phyloP scores from a whole-genome alignment of 176 grass and related monocot genomes.

The Pharus latifolius region DNA sequence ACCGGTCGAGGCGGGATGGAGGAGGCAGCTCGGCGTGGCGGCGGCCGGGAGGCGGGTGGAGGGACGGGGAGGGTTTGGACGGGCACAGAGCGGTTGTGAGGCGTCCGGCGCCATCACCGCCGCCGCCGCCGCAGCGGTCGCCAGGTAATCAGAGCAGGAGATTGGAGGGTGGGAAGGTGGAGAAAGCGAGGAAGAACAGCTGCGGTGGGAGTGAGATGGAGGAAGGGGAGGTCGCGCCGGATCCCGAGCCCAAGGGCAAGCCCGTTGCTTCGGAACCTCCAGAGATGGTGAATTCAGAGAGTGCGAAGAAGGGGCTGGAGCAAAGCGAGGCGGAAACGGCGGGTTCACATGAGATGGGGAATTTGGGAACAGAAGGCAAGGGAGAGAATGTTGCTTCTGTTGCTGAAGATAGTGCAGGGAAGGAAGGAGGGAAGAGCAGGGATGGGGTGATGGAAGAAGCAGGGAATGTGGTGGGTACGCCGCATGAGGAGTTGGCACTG shows the following conservation, averaged over 20 bases:
- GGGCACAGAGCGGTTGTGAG: slow-evolving; percentile 14
- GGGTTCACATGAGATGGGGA: background rate
- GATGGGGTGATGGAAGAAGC: background rate
- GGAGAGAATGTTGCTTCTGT: background rate
- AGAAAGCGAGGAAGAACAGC: slow-evolving; percentile 28
- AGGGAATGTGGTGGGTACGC: background rate
- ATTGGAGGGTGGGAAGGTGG: slow-evolving; percentile 24
- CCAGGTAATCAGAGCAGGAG: slow-evolving; percentile 33
- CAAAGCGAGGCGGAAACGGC: background rate
- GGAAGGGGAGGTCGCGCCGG: slow-evolving; percentile 83
- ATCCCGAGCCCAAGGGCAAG: slow-evolving; percentile 33
- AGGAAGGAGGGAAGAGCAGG: slow-evolving; percentile 3
- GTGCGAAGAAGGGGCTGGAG: background rate
- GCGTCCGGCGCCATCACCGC: slow-evolving; percentile 18
- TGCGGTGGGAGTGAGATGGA: slow-evolving; percentile 49
- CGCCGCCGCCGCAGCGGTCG: slow-evolving; percentile 18
- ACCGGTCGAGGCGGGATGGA: slow-evolving; percentile 48
- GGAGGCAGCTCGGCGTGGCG: slow-evolving; percentile 40
- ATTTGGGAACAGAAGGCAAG: slow-evolving; percentile 9
- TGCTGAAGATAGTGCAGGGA: background rate
- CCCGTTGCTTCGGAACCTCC: slow-evolving; percentile 5
- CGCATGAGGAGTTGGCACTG: background rate
- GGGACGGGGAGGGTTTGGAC: slow-evolving; percentile 20
- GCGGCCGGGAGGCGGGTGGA: slow-evolving; percentile 25
- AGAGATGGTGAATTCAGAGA: slow-evolving; percentile 8